Evolutionary conservation across 768 basidiomycete genomes (phyloP), one percentile per base, ranked within the genome.

Genomic region (Amyloporia xantha): DNA sequence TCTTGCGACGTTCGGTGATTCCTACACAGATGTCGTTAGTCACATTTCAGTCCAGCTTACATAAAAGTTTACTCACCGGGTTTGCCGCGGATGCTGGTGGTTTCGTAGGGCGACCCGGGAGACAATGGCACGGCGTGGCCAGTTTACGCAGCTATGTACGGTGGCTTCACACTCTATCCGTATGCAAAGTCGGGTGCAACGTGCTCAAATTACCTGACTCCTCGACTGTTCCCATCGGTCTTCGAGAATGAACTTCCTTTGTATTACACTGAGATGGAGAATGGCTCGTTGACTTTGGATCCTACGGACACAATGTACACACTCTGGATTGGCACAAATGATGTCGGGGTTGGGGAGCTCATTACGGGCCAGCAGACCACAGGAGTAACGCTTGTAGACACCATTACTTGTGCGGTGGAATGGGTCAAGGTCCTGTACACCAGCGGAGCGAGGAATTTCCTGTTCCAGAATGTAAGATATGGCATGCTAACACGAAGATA

Each of bases 401-500:
- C 80, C 0, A 71, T 75, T 17, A 59, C 59, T 15, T 84, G 84
- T 56, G 77, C 77, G 59, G 65, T 84, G 4, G 74, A 80, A 40
- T 83, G 79, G 74, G 69, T 85, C 24, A 76, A 71, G 52, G 66
- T 66, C 1, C 57, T 85, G 35, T 82, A 84, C 56, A 59, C 72
- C 9, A 71, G 63, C 42, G 83, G 84, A 5, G 82, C 79, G 2
- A 69, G 82, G 39, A 82, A 85, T 55, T 83, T 85, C 58, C 60
- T 85, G 43, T 80, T 85, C 68, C 80, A 82, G 53, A 84, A 83
- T 54, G 83, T 82, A 51, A 57, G 43, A n/a, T n/a, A n/a, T n/a
- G 6, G 7, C n/a, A 28, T 17, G 7, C 12, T 35, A 15, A n/a
- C n/a, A n/a, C n/a, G n/a, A n/a, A n/a, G n/a, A n/a, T n/a, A n/a